phyloP scores from a whole-genome alignment of 75 land plant genomes.

The Pinus albicaulis region DNA sequence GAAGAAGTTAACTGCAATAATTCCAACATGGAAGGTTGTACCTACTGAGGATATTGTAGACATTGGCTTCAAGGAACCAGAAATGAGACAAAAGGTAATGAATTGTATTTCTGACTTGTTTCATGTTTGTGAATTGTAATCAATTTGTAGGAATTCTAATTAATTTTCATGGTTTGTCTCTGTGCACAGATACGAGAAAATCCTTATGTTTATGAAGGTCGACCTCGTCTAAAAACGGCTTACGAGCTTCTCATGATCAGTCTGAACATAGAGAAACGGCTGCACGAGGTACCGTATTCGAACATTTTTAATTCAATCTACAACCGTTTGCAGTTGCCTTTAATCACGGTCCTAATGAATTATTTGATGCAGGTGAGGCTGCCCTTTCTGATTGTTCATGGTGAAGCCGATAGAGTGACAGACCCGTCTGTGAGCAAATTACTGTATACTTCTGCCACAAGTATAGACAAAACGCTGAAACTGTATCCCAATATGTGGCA shows the following conservation, averaged over 20 bases:
- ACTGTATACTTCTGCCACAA: conserved; percentile 53
- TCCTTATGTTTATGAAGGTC: conserved; percentile 66
- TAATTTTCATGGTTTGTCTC: too few relatives aligned
- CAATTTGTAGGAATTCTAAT: too few relatives aligned
- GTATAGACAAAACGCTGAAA: conserved; percentile 82
- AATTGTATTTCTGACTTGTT: too few relatives aligned
- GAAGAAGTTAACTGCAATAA: too few relatives aligned
- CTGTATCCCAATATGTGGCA: conserved; percentile 95
- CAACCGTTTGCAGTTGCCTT: too few relatives aligned
- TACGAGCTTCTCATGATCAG: conserved; percentile 69
- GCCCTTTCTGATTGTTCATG: conserved; percentile 80
- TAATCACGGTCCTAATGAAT: too few relatives aligned
- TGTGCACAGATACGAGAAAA: conserved; percentile 54
- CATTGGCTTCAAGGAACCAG: too few relatives aligned
- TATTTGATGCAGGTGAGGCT: conserved; percentile 45
- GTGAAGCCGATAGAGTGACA: conserved; percentile 78
- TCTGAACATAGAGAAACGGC: conserved; percentile 17
- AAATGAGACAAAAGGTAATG: too few relatives aligned
- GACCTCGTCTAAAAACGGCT: conserved; percentile 70
- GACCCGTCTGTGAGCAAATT: conserved; percentile 67
- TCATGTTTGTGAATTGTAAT: too few relatives aligned
- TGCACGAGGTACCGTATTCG: conserved; percentile 45
- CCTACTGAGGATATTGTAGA: too few relatives aligned
- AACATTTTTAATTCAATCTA: too few relatives aligned
- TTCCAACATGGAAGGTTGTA: too few relatives aligned